Conservation (phyloP, 352 stramenopile genomes). For the Aphanomyces stellatus region DNA sequence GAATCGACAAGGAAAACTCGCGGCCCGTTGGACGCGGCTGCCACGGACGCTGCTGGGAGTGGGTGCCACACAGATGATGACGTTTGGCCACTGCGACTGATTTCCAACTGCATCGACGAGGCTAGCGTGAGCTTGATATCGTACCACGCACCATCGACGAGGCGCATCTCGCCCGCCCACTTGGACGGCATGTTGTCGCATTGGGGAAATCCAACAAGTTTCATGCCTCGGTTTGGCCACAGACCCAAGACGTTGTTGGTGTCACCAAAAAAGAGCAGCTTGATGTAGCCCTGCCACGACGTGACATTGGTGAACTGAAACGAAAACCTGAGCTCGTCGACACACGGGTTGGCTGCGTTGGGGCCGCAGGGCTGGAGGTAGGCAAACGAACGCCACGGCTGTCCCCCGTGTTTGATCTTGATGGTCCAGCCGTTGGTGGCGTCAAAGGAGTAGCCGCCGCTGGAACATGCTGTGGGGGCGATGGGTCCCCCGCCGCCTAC, state of each 20-base stretch:
- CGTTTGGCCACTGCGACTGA: no score
- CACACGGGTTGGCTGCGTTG: background rate
- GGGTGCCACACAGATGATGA: no score
- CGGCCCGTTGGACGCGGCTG: no score
- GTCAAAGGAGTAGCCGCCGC: background rate
- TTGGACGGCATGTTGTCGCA: background rate
- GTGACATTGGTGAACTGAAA: background rate
- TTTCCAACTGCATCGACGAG: background rate
- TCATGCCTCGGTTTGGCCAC: background rate
- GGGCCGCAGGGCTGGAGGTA: background rate
- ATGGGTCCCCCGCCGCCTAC: background rate
- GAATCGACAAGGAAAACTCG: no score
- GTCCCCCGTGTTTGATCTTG: background rate
- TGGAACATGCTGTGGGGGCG: background rate
- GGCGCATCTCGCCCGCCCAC: background rate
- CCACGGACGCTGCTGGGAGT: no score
- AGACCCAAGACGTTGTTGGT: background rate
- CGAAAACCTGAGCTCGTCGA: background rate
- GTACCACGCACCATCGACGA: background rate
- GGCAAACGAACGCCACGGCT: background rate
- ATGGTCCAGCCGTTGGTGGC: background rate
- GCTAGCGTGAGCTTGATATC: background rate
- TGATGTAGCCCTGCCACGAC: background rate
- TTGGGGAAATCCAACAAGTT: background rate
- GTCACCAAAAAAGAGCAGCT: background rate